Conservation (phyloP, 106 monocot species). For the Dendrobium catenatum region DNA sequence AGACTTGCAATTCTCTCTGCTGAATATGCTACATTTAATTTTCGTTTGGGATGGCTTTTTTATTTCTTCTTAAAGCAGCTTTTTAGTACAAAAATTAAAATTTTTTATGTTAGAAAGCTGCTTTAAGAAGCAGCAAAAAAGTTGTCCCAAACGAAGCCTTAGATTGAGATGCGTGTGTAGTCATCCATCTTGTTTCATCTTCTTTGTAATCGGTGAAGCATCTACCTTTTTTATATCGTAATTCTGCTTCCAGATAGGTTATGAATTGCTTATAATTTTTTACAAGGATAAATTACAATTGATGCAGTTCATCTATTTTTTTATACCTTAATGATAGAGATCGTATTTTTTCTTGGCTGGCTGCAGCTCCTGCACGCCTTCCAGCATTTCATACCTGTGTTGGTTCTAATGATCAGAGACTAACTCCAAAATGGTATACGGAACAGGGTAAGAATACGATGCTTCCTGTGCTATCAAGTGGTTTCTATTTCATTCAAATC, state of each 20-base stretch:
- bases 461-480: not conserved
- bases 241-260: not conserved
- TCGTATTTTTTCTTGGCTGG: not conserved
- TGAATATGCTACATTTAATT: not conserved
- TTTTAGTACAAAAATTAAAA: no score
- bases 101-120: no score
- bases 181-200: slow-evolving; percentile 4
- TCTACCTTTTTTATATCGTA: not conserved
- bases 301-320: not conserved
- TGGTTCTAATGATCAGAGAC: slow-evolving; percentile 74
- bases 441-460: slow-evolving; percentile 58
- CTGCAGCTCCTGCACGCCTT: slow-evolving; percentile 74
- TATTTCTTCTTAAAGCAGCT: no score
- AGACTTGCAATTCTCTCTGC: not conserved
- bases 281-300: not conserved
- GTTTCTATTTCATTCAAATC: not conserved
- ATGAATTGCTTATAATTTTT: not conserved
- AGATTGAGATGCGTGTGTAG: not conserved
- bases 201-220: not conserved
- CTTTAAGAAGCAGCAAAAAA: no score
- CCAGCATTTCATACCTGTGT: slow-evolving; percentile 96
- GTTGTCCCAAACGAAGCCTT: no score
- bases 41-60: no score
- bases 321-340: not conserved
- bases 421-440: slow-evolving; percentile 85